These are phyloP conservation scores for Kuraishia borneana DNA, from an alignment of 805 yeast species.

Conservation along the genomic window DNA sequence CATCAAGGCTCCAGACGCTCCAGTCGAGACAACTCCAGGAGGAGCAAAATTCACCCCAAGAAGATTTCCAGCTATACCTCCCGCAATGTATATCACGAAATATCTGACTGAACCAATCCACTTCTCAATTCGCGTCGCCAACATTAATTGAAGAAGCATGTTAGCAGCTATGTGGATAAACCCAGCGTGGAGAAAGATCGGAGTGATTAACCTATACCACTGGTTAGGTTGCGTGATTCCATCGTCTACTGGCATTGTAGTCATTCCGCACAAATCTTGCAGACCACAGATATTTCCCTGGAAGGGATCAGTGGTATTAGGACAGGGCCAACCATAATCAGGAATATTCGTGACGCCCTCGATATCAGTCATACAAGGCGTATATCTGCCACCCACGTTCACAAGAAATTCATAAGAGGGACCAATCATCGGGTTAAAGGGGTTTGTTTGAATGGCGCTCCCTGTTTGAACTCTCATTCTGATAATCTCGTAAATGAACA, in stretches of 20 bases:
- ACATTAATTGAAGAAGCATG: conserved; percentile 43
- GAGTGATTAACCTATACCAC: conserved; percentile 61
- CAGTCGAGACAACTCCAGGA: conserved; percentile 52
- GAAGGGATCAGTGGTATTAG: conserved; percentile 43
- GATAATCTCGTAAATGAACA: conserved; percentile 52
- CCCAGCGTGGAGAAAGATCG: conserved; percentile 68
- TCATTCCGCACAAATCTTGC: conserved; percentile 49
- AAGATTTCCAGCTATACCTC: conserved; percentile 59
- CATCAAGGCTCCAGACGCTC: conserved; percentile 63
- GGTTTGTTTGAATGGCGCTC: conserved; percentile 53
- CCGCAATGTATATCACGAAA: conserved; percentile 40
- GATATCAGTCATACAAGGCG: conserved; percentile 56
- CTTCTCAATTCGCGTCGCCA: conserved; percentile 50
- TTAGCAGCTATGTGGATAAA: conserved; percentile 58
- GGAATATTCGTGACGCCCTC: conserved; percentile 36
- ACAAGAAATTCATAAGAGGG: conserved; percentile 59
- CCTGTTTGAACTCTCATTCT: conserved; percentile 47
- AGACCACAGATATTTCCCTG: conserved; percentile 47
- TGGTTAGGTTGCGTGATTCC: conserved; percentile 37
- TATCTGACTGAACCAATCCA: conserved; percentile 44
- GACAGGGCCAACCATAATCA: conserved; percentile 46
- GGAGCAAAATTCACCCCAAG: conserved; percentile 65
- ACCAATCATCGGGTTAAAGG: conserved; percentile 74
- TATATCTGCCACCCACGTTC: conserved; percentile 60
- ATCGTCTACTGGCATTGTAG: conserved; percentile 28